Evolutionary conservation across 371 early-diverging fungal species (phyloP).

Genomic region (Agmasoma carcini): DNA sequence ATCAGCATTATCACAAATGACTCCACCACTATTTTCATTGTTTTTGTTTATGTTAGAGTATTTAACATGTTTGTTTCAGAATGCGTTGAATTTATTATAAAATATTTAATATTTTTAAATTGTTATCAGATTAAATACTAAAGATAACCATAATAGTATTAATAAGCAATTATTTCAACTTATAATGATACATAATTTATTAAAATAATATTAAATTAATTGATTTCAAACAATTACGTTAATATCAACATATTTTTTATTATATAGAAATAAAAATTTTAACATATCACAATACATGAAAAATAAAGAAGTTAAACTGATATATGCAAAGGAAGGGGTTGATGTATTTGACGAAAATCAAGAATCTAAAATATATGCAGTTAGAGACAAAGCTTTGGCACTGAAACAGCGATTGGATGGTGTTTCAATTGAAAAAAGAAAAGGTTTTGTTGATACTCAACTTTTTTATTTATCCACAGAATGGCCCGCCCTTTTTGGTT

Average conservation of each 20-base stretch:
- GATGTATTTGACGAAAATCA: constrained; percentile 22
- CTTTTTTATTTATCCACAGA: not conserved
- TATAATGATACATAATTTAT: not conserved
- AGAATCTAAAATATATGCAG: constrained; percentile 11
- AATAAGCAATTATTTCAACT: not conserved
- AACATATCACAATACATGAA: not conserved
- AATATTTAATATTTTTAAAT: too few species aligned
- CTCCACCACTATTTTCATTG: not conserved
- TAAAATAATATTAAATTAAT: not conserved
- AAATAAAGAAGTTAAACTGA: not conserved
- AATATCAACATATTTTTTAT: not conserved
- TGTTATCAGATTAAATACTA: too few species aligned
- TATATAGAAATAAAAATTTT: not conserved
- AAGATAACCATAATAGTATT: not conserved
- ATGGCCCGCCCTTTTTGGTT: constrained; percentile 30
- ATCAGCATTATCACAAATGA: not conserved
- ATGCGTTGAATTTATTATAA: too few species aligned
- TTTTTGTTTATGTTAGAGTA: too few species aligned
- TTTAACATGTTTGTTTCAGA: too few species aligned
- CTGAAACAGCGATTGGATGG: not conserved
- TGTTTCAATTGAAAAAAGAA: not conserved
- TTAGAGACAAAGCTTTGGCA: constrained; percentile 4
- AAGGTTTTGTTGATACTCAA: not conserved
- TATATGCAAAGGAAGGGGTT: not conserved
- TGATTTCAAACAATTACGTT: not conserved